Evolutionary conservation across 768 basidiomycete genomes (phyloP).

Genomic region (Tricholomella constricta): DNA sequence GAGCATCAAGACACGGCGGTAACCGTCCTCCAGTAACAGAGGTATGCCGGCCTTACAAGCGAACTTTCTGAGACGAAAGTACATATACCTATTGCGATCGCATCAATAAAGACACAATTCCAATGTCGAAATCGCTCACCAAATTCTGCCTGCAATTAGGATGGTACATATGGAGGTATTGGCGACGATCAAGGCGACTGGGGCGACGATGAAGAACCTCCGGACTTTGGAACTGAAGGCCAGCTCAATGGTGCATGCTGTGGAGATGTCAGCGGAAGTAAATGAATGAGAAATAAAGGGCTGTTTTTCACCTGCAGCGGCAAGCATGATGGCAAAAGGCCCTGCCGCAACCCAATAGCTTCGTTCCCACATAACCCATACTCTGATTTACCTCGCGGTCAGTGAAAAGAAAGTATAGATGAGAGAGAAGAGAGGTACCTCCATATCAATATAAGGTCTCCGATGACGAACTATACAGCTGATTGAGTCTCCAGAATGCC

Average conservation of each 20-base stretch:
- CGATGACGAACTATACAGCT: conserved; percentile 10
- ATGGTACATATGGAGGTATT: conserved; percentile 12
- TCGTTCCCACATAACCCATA: conserved; percentile 19
- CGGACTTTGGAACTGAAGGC: conserved; percentile 8
- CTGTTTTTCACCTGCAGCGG: conserved; percentile 1
- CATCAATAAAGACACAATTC: too few species aligned
- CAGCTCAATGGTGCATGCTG: conserved; percentile 6
- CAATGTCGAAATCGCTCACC: too few species aligned
- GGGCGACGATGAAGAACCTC: conserved; percentile 10
- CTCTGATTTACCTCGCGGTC: background rate
- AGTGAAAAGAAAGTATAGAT: background rate
- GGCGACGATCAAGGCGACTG: conserved; percentile 12
- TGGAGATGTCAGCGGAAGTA: too few species aligned
- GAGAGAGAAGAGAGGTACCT: too few species aligned
- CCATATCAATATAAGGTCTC: conserved; percentile 19
- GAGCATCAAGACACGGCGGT: conserved; percentile 1
- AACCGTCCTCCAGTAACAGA: background rate
- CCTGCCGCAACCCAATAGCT: conserved; percentile 12
- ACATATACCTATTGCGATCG: conserved; percentile 10
- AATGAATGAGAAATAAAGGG: too few species aligned
- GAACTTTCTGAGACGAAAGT: background rate
- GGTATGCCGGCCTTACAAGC: background rate
- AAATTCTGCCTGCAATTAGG: conserved; percentile 9
- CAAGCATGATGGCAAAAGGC: conserved; percentile 12
- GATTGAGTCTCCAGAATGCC: too few species aligned